Percentiles rank a stretch among this genome's conserved stretches.
These are phyloP conservation scores for Pistacia integerrima DNA, from an alignment of 345 rosid genomes.

Conservation along the genomic window DNA sequence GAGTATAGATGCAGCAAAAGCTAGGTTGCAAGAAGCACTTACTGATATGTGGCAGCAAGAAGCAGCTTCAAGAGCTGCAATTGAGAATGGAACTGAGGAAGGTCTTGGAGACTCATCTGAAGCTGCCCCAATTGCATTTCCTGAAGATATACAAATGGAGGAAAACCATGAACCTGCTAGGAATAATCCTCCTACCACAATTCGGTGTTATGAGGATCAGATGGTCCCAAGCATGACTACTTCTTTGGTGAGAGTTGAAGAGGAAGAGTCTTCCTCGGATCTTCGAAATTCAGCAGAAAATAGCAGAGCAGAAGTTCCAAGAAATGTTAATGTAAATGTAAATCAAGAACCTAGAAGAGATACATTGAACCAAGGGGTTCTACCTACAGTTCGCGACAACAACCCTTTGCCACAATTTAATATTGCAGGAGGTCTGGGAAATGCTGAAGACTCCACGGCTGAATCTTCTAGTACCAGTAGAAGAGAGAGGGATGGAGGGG, in stretches of 20 bases:
- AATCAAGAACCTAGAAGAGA: constrained; percentile 60
- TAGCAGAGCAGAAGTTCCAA: constrained; percentile 89
- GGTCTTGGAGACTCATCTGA: constrained; percentile 96
- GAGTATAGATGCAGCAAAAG: constrained; percentile 79
- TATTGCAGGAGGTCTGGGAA: constrained; percentile 41
- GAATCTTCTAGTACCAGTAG: constrained; percentile 80
- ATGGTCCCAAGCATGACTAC: constrained; percentile 97
- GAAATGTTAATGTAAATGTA: constrained; percentile 43
- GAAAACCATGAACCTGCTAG: constrained; percentile 56
- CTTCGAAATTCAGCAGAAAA: constrained; percentile 53
- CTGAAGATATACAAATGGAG: constrained; percentile 74
- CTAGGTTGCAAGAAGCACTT: constrained; percentile 81
- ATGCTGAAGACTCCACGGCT: constrained; percentile 83
- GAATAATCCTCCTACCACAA: constrained; percentile 45
- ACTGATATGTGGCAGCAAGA: constrained; percentile 92
- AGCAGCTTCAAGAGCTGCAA: constrained; percentile 94
- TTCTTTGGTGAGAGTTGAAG: constrained; percentile 72
- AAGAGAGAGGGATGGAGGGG: constrained; percentile 91
- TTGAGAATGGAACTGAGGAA: constrained; percentile 93
- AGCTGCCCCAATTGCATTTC: constrained; percentile 66
- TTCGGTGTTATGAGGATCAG: constrained; percentile 79
- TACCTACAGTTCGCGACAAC: constrained; percentile 36
- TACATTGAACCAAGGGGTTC: constrained; percentile 33
- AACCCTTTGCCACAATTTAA: constrained; percentile 44
- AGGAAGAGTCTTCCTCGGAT: constrained; percentile 66